Percentiles rank a stretch among this genome's conserved stretches.
These are phyloP conservation scores for Coleophoma crateriformis DNA, from an alignment of 2,329 filamentous ascomycete species.

Conservation along the genomic window DNA sequence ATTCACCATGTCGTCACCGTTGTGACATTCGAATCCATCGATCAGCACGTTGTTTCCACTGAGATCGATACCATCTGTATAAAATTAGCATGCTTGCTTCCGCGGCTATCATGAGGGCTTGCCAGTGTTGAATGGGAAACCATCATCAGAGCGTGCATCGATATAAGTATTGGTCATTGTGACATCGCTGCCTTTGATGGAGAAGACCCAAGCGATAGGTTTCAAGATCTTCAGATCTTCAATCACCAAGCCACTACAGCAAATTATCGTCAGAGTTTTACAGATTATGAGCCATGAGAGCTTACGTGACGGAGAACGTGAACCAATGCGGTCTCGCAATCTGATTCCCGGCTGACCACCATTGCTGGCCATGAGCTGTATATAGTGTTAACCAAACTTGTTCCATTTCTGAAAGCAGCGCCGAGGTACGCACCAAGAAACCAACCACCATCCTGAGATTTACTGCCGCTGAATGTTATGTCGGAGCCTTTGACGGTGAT, in stretches of 20 bases:
- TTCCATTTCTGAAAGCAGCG: not conserved
- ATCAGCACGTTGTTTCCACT: slow-evolving; percentile 14
- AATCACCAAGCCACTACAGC: slow-evolving; percentile 4
- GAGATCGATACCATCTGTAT: slow-evolving; percentile 14
- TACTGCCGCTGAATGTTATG: slow-evolving; percentile 3
- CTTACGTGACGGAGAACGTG: slow-evolving; percentile 8
- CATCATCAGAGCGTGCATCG: slow-evolving; percentile 12
- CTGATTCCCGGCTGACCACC: slow-evolving; percentile 15
- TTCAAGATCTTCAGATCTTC: slow-evolving; percentile 16
- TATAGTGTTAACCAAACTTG: too few species aligned
- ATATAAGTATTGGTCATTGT: slow-evolving; percentile 16
- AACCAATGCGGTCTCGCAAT: slow-evolving; percentile 16
- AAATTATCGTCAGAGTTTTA: too few species aligned
- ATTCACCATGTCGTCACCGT: slow-evolving; percentile 17
- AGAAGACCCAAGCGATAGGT: slow-evolving; percentile 17
- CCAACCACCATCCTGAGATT: slow-evolving; percentile 7
- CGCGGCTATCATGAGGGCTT: too few species aligned
- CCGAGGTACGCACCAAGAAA: slow-evolving; percentile 8
- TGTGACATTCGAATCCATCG: slow-evolving; percentile 15
- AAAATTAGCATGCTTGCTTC: not conserved
- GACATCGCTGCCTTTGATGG: slow-evolving; percentile 12
- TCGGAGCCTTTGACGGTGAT: slow-evolving; percentile 15
- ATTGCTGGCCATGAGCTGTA: slow-evolving; percentile 12
- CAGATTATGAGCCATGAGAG: too few species aligned
- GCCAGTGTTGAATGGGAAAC: slow-evolving; percentile 18